Evolutionary conservation across 2,329 filamentous ascomycete species (phyloP), one percentile per base, ranked within the genome.

Genomic region (Chrysoporthe austroafricana): DNA sequence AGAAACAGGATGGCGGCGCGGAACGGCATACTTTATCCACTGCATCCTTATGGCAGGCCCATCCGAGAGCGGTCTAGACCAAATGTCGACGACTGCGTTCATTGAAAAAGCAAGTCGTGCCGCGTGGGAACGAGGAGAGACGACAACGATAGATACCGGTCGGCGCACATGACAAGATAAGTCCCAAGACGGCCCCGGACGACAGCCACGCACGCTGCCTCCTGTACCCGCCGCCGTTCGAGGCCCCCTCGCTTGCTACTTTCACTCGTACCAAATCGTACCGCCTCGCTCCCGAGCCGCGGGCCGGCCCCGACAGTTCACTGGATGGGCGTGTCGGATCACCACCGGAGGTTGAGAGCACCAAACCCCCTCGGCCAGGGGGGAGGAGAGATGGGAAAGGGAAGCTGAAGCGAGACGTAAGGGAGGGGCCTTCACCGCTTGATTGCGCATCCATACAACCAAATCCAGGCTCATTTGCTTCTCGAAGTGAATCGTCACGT

Each of bases 401-500:
- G 65, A 54, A 26, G 43, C 36, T 44, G 43, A 50, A 50, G 57
- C 50, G 62, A 62, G 63, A 62, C 48, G 42, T 52, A 48, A 21
- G 64, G 44, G 54, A 62, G 65, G 65, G 62, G 66, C 62, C 68
- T 62, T 65, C 65, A 69, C 65, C 65, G 68, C 65, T 48, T 46
- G 59, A 63, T 63, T 9, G 44, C 59, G n/a, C 50, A 57, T 26
- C 46, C 58, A 4, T 32, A 9, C 44, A 43, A 39, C 50, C 21
- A 46, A n/a, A 46, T 36, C 13, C 39, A 34, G 21, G 43, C 59
- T 66, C 67, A 52, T 50, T 26, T 61, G 58, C 67, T 18, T 69
- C 42, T 60, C 32, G 52, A 63, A 39, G 56, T 65, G 68, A 69
- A 69, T 13, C 57, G 66, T 69, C 68, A 69, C 44, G 66, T 69